These are phyloP conservation scores for Fusarium verticillioides DNA, from an alignment of 2,329 filamentous ascomycete genomes.

Conservation along the genomic window DNA sequence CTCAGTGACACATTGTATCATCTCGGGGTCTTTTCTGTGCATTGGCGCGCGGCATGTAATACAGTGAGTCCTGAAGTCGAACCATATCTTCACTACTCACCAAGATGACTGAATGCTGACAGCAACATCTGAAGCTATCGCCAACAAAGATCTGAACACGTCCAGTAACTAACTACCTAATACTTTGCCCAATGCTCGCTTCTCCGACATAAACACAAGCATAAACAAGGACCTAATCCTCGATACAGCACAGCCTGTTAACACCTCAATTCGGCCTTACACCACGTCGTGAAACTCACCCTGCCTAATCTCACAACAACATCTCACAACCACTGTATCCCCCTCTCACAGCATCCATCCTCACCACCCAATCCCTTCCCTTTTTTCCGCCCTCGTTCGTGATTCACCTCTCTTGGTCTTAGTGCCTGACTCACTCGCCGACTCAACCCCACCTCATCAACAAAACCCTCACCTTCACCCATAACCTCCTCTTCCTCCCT, in stretches of 20 bases:
- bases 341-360: slow-evolving; percentile 15
- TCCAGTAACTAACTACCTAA: too few relatives aligned
- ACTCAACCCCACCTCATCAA: slow-evolving; percentile 21
- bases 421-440: slow-evolving; percentile 35
- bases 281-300: slow-evolving; percentile 12
- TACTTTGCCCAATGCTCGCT: too few relatives aligned
- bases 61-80: background rate
- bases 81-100: background rate
- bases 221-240: too few relatives aligned
- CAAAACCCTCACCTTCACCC: slow-evolving; percentile 21
- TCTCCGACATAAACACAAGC: too few relatives aligned
- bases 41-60: background rate
- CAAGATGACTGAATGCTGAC: background rate
- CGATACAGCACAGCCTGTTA: background rate
- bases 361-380: background rate
- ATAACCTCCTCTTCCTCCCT: background rate
- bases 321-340: slow-evolving; percentile 12
- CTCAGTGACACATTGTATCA: background rate
- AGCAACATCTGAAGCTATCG: background rate
- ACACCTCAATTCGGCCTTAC: background rate
- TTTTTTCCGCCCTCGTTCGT: background rate
- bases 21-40: background rate
- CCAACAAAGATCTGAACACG: too few relatives aligned
- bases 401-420: background rate
- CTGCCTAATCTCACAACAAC: slow-evolving; percentile 16